Percentiles rank a stretch among this genome's conserved stretches.
These are phyloP conservation scores for Cercospora nicotianae DNA, from an alignment of 2,329 filamentous ascomycete genomes.

Conservation along the genomic window DNA sequence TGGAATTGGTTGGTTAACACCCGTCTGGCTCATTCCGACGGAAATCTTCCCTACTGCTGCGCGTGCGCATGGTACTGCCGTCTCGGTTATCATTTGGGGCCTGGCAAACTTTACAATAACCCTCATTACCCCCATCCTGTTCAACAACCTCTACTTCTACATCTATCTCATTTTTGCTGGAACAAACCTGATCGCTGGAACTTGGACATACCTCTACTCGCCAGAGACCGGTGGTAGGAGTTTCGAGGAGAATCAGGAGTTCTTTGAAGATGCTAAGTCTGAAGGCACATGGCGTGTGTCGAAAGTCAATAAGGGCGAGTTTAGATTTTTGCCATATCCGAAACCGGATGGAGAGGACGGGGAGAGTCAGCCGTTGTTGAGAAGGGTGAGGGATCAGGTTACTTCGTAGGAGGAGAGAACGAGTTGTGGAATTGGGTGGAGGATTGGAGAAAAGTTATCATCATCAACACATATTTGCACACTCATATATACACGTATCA, in stretches of 20 bases:
- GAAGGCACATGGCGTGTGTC: conserved; percentile 55
- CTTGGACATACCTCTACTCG: conserved; percentile 54
- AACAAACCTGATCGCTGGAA: conserved; percentile 56
- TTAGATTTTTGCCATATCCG: conserved; percentile 46
- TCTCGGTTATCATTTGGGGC: conserved; percentile 58
- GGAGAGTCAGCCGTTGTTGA: conserved; percentile 49
- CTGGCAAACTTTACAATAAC: conserved; percentile 60
- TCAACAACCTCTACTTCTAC: conserved; percentile 61
- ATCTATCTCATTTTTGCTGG: conserved; percentile 58
- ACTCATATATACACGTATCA: neutral
- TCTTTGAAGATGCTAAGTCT: conserved; percentile 56
- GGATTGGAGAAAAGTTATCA: neutral
- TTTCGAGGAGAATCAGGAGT: conserved; percentile 62
- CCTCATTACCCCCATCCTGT: conserved; percentile 58
- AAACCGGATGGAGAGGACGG: conserved; percentile 43
- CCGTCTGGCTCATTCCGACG: conserved; percentile 61
- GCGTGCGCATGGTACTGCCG: conserved; percentile 56
- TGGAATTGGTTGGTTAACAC: conserved; percentile 61
- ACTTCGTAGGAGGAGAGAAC: no score
- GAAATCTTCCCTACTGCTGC: conserved; percentile 59
- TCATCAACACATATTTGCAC: neutral
- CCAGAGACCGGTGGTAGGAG: conserved; percentile 59
- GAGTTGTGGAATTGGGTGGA: no score
- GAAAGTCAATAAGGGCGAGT: conserved; percentile 56
- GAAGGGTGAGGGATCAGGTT: conserved; percentile 46